These are phyloP conservation scores for Rhizophora mangle DNA, from an alignment of 345 rosid species.

Conservation along the genomic window DNA sequence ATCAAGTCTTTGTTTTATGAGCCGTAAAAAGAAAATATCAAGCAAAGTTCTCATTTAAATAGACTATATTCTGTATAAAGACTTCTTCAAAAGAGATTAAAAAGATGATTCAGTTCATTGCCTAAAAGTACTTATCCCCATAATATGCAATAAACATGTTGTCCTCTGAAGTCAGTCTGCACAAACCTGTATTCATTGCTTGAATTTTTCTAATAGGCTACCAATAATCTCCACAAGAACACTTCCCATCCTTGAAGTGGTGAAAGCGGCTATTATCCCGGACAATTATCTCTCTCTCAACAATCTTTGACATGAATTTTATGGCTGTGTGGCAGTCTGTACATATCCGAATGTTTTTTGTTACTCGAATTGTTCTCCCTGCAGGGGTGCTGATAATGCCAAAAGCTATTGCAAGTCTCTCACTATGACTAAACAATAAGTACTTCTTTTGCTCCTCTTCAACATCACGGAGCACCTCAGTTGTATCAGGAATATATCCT, in stretches of 20 bases:
- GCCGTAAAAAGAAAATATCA: too few species aligned
- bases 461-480: slow-evolving; percentile 63
- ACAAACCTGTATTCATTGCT: not conserved
- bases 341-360: slow-evolving; percentile 63
- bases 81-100: too few species aligned
- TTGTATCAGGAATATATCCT: slow-evolving; percentile 68
- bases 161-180: too few species aligned
- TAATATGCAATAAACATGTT: too few species aligned
- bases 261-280: slow-evolving; percentile 78
- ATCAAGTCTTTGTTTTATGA: too few species aligned
- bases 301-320: slow-evolving; percentile 61
- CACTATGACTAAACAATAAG: slow-evolving; percentile 53
- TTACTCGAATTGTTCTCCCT: slow-evolving; percentile 68
- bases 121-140: too few species aligned
- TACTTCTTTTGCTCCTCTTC: slow-evolving; percentile 71
- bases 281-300: slow-evolving; percentile 58
- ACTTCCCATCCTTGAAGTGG: slow-evolving; percentile 61
- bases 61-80: too few species aligned
- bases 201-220: not conserved
- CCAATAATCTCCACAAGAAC: slow-evolving; percentile 86
- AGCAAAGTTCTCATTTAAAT: too few species aligned
- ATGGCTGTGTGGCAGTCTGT: slow-evolving; percentile 64
- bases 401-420: slow-evolving; percentile 70
- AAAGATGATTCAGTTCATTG: too few species aligned
- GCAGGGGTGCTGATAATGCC: slow-evolving; percentile 61